Evolutionary conservation across 257 asterid genomes (phyloP), one percentile per base, ranked within the genome.

Genomic region (Misopates orontium): DNA sequence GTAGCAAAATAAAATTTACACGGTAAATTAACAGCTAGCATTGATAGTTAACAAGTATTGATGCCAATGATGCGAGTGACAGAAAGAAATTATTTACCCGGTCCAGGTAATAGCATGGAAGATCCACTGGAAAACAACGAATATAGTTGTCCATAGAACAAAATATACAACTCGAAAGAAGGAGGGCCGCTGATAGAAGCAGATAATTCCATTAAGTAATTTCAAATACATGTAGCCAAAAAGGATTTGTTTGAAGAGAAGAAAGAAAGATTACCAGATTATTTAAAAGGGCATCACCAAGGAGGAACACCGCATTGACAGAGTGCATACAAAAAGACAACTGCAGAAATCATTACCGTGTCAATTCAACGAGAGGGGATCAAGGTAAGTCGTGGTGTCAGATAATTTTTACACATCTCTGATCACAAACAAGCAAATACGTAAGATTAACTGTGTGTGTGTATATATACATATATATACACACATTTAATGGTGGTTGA

Each of bases 161-260:
- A 92, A 89, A 72, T 89, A 92, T 51, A 87, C 96, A 48, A 92
- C 69, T 50, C 97, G 87, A 52, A 92, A 92, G 87, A 85, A 87
- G 49, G 98, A 97, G 66, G 89, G 87, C 19, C 76, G 79, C 98
- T 92, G 96, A 39, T 76, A 75, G 66, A 48, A 72, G 70, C 62
- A 16, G 20, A 73, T 17, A 45, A 53, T 59, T 42, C 39, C 39
- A 28, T 77, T 39, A 80, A 54, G 45, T 14, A 36, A 39, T 56
- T n/a, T 56, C 22, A n/a, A 23, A 55, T 24, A 51, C 32, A 5
- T 39, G 17, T 12, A 39, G n/a, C 9, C 10, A n/a, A 49, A 59
- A 59, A 16, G 18, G 70, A 23, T 24, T 40, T 24, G 19, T 17
- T 22, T 28, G 36, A 7, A 28, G 36, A 28, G 36, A 7, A 28